Evolutionary conservation across 257 asterid species (phyloP).

Genomic region (Penstemon davidsonii): DNA sequence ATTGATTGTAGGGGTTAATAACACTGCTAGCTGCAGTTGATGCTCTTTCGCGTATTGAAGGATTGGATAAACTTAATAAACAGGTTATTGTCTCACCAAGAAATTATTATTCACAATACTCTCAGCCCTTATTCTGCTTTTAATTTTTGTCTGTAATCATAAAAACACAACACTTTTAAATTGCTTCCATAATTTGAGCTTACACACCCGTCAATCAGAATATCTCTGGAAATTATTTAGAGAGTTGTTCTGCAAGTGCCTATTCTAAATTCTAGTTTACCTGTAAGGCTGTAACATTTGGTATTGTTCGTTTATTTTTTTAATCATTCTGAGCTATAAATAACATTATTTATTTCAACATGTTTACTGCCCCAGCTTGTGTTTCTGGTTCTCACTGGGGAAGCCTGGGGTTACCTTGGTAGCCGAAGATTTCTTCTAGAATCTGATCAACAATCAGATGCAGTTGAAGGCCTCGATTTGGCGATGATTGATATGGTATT

Average conservation of each 20-base stretch:
- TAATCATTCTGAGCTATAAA: neutral
- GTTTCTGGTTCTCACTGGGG: conserved; percentile 92
- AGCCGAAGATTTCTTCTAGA: conserved; percentile 89
- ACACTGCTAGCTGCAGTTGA: conserved; percentile 93
- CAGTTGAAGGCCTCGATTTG: conserved; percentile 72
- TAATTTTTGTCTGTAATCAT: conserved; percentile 11
- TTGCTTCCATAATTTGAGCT: conserved; percentile 14
- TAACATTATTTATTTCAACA: conserved; percentile 19
- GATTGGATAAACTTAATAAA: conserved; percentile 61
- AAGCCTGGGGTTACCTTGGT: conserved; percentile 97
- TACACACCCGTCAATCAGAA: conserved; percentile 1
- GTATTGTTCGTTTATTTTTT: conserved; percentile 3
- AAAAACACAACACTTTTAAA: neutral
- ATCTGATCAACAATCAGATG: conserved; percentile 69
- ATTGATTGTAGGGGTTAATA: conserved; percentile 69
- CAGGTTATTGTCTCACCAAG: conserved; percentile 54
- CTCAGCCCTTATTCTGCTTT: conserved; percentile 16
- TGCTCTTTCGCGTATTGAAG: conserved; percentile 71
- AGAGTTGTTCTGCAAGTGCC: conserved; percentile 26
- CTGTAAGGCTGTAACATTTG: neutral
- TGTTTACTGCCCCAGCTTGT: conserved; percentile 68
- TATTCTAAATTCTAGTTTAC: conserved; percentile 18
- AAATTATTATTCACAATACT: conserved; percentile 11
- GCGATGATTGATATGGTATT: conserved; percentile 74
- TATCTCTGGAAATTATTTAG: conserved; percentile 7